Base-by-base conservation (phyloP, 257 asterid genomes). In the Solanum sitiens region DNA sequence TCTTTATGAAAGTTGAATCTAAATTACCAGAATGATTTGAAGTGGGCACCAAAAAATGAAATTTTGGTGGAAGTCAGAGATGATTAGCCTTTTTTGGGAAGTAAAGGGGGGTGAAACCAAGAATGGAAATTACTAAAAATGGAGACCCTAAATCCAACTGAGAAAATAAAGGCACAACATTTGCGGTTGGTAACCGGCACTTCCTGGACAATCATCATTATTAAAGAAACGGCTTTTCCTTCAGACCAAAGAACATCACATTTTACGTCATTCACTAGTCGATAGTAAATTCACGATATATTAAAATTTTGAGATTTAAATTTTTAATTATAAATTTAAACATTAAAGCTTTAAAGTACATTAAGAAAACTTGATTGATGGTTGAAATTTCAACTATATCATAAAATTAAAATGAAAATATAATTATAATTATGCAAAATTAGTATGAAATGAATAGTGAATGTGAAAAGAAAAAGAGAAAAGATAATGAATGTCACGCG, bases 151-250 rank as follows among this genome's bases (percentile, higher is more conserved):
- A 37, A 39, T 21, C 20, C 53, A 74, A 74, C 83, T 39, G 11
- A 39, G 32, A 39, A 37, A 74, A 37, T 74, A 74, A 74, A 39
- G 9, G 83, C 83, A 74, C 10, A 39, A 3, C 18, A 74, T 37
- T 74, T 37, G 83, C 53, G 53, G 83, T 74, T 74, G 83, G 83
- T 74, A 74, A 74, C 83, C 83, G 83, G 83, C 32, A 5, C 83
- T 74, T 37, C 82, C 82, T 35, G 50, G 30, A 73, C 30, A 73
- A 35, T 73, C n/a, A 32, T n/a, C 11, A 32, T 35, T 35, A 37
- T 37, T 37, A 37, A 72, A 20, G 37, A 37, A 37, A 73, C 30
- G 82, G 50, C 50, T 37, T 37, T 37, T 37, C 83, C 47, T 37
- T 74, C 10, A 39, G 1, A 39, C 83, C 53, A 74, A 74, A 74